Conservation (phyloP, 108 stramenopile species). For the Nannochloropsis gaditana region DNA sequence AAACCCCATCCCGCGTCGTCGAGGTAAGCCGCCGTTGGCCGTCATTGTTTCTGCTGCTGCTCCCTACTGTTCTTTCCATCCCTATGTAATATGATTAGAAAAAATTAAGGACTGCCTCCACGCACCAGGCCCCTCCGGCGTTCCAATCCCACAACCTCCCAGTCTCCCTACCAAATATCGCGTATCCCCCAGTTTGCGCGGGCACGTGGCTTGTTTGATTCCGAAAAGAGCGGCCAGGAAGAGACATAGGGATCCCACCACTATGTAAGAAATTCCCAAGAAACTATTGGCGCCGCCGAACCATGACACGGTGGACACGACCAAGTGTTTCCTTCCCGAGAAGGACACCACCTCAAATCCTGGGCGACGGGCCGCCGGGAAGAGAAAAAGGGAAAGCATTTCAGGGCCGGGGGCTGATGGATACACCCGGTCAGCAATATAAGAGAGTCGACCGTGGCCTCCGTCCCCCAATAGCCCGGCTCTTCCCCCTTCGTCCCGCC, state of each 20-base stretch:
- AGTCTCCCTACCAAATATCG: slow-evolving; percentile 76
- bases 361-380: slow-evolving; percentile 37
- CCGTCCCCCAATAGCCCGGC: not conserved
- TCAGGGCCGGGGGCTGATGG: not conserved
- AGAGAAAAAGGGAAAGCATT: not conserved
- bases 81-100: not conserved
- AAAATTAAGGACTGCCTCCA: not conserved
- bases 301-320: slow-evolving; percentile 67
- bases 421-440: not conserved
- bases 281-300: slow-evolving; percentile 85
- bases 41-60: no score
- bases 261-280: slow-evolving; percentile 71
- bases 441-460: not conserved
- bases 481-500: not conserved
- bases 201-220: slow-evolving; percentile 67
- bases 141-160: not conserved
- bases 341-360: slow-evolving; percentile 79
- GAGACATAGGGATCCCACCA: slow-evolving; percentile 69
- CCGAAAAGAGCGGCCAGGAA: slow-evolving; percentile 69
- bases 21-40: no score
- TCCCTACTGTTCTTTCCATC: not conserved
- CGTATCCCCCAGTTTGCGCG: slow-evolving; percentile 75
- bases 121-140: not conserved
- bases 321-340: slow-evolving; percentile 71
- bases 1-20: no score